Conservation (phyloP, 805 yeast genomes). For the Barnettozyma populi region DNA sequence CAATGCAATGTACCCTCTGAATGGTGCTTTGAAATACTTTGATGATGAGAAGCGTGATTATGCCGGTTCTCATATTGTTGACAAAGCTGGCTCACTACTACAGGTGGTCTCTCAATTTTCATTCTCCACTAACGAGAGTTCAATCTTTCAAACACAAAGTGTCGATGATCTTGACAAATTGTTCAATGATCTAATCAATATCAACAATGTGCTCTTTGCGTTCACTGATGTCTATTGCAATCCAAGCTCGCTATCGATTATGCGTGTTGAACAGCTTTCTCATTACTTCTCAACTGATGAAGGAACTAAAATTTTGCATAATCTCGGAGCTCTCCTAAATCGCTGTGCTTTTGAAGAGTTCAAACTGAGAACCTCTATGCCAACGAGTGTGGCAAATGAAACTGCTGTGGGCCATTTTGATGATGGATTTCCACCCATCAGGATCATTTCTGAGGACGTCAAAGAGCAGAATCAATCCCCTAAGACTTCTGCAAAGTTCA, state of each 20-base stretch:
- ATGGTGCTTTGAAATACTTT: conserved; percentile 49
- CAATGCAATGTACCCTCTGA: conserved; percentile 45
- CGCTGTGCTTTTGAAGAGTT: conserved; percentile 56
- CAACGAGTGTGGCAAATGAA: conserved; percentile 39
- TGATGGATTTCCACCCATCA: conserved; percentile 34
- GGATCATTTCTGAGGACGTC: conserved; percentile 39
- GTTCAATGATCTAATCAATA: conserved; percentile 28
- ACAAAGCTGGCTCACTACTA: conserved; percentile 30
- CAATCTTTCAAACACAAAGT: conserved; percentile 25
- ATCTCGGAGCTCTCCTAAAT: conserved; percentile 42
- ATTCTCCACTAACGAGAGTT: conserved; percentile 14
- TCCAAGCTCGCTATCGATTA: conserved; percentile 43
- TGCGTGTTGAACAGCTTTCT: conserved; percentile 29
- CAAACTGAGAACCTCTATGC: conserved; percentile 41
- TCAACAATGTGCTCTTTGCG: conserved; percentile 42
- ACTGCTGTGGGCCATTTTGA: conserved; percentile 32
- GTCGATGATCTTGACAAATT: conserved; percentile 16
- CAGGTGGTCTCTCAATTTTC: conserved; percentile 26
- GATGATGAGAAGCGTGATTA: conserved; percentile 51
- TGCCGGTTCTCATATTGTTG: conserved; percentile 34
- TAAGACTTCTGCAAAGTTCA: conserved; percentile 52
- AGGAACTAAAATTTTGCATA: conserved; percentile 37
- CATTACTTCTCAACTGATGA: conserved; percentile 35
- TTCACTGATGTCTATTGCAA: conserved; percentile 53
- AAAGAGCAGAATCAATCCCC: conserved; percentile 32